Percentiles rank a stretch among this genome's conserved stretches.
These are phyloP conservation scores for Irpex rosettiformis DNA, from an alignment of 1,284 basidiomycete genomes.

Conservation along the genomic window DNA sequence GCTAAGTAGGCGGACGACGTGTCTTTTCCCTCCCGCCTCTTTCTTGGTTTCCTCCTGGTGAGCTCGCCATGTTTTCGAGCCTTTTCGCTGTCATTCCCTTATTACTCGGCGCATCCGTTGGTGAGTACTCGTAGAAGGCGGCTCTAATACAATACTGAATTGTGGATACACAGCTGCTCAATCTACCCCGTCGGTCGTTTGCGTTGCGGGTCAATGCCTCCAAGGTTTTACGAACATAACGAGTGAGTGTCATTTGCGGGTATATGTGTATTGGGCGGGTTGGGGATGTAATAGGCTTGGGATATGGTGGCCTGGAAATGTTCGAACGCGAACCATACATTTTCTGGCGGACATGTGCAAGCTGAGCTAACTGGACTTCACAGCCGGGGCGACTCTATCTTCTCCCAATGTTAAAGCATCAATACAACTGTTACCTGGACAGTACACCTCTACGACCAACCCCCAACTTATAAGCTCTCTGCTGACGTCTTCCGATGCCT, in stretches of 20 bases:
- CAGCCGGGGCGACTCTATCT: constrained; percentile 66
- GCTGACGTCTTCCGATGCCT: constrained; percentile 59
- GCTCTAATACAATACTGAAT: not conserved
- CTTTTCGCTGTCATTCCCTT: constrained; percentile 39
- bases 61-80: constrained; percentile 42
- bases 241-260: constrained; percentile 45
- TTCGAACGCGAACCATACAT: no score
- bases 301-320: no score
- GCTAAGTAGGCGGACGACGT: constrained; percentile 4
- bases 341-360: not conserved
- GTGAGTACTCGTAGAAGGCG: constrained; percentile 31
- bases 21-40: constrained; percentile 22
- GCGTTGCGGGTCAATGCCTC: constrained; percentile 80
- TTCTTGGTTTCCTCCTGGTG: constrained; percentile 25
- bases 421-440: constrained; percentile 67
- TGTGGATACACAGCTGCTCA: constrained; percentile 40
- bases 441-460: constrained; percentile 66
- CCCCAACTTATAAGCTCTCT: constrained; percentile 66
- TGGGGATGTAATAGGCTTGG: not conserved
- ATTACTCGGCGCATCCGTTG: constrained; percentile 42
- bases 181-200: constrained; percentile 59
- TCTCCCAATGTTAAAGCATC: constrained; percentile 46
- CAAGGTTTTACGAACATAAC: constrained; percentile 70
- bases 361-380: constrained; percentile 14
- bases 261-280: not conserved